Conservation (phyloP, 2,329 filamentous ascomycete species). For the Trichoderma atrobrunneum region DNA sequence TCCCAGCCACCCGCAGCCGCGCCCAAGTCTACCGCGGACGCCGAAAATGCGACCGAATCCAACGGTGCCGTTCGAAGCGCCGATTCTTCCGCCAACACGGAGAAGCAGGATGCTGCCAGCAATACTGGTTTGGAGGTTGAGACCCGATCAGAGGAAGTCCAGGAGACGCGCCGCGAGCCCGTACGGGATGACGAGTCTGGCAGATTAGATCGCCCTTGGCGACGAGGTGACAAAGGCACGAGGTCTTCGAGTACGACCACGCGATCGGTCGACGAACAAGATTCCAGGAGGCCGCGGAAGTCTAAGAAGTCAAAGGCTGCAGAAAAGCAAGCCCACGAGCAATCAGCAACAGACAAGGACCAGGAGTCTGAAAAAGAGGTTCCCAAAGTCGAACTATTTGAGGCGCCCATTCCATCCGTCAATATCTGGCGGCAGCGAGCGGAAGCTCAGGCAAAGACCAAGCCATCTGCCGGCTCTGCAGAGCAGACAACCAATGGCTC, state of each 20-base stretch:
- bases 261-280: constrained; percentile 62
- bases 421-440: constrained; percentile 86
- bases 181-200: constrained; percentile 40
- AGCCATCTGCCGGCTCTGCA: constrained; percentile 30
- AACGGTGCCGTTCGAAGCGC: constrained; percentile 25
- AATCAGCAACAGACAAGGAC: constrained; percentile 58
- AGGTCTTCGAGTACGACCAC: constrained; percentile 62
- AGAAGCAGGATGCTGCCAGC: constrained; percentile 36
- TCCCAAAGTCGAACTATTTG: constrained; percentile 65
- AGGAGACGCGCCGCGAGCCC: constrained; percentile 33
- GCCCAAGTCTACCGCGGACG: constrained; percentile 26
- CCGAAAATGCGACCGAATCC: constrained; percentile 28
- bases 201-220: constrained; percentile 41
- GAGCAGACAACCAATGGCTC: constrained; percentile 39
- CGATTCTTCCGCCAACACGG: constrained; percentile 26
- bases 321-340: constrained; percentile 45
- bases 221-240: constrained; percentile 47
- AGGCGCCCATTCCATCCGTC: constrained; percentile 77
- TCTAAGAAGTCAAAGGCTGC: constrained; percentile 58
- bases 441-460: constrained; percentile 59
- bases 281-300: constrained; percentile 48
- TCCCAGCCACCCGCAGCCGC: constrained; percentile 31
- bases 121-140: constrained; percentile 39
- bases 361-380: constrained; percentile 43
- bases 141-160: constrained; percentile 34